Conservation (phyloP, 2,329 filamentous ascomycete species). For the Mycocentrospora acerina region DNA sequence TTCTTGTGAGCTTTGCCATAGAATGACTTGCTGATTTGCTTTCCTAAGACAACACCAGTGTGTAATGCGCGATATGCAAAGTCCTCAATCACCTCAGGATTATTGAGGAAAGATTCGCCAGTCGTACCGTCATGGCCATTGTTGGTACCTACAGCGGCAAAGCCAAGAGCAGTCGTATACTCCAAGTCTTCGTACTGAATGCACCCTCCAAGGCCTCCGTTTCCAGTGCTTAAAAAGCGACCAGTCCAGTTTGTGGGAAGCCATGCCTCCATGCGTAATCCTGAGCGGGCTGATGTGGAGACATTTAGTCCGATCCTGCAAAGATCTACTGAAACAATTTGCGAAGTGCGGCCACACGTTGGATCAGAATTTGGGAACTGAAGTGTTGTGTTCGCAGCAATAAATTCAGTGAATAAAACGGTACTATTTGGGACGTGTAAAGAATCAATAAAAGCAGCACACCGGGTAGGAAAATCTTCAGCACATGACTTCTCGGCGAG, state of each 20-base stretch:
- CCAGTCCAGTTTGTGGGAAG: slow-evolving; percentile 46
- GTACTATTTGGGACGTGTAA: slow-evolving; percentile 39
- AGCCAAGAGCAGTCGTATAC: slow-evolving; percentile 42
- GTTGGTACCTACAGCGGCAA: slow-evolving; percentile 45
- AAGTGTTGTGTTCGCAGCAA: slow-evolving; percentile 44
- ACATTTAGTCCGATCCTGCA: slow-evolving; percentile 47
- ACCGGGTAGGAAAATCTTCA: too few relatives aligned
- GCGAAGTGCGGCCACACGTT: slow-evolving; percentile 39
- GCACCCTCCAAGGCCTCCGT: slow-evolving; percentile 47
- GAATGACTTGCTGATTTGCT: slow-evolving; percentile 43
- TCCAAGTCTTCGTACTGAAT: slow-evolving; percentile 42
- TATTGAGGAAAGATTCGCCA: slow-evolving; percentile 50
- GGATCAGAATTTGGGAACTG: slow-evolving; percentile 43
- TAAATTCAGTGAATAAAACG: slow-evolving; percentile 40
- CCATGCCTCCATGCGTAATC: slow-evolving; percentile 50
- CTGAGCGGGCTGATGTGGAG: slow-evolving; percentile 42
- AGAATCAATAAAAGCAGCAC: too few relatives aligned
- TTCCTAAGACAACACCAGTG: slow-evolving; percentile 39
- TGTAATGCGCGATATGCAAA: slow-evolving; percentile 50
- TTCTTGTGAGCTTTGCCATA: slow-evolving; percentile 46
- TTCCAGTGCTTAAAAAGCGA: slow-evolving; percentile 38
- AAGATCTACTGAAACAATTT: slow-evolving; percentile 39
- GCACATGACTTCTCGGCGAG: too few relatives aligned
- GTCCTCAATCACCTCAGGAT: slow-evolving; percentile 50
- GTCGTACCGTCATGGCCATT: slow-evolving; percentile 48